A percentile compares a stretch with the other conserved stretches of the same genome.
These are phyloP conservation scores for Verticillium klebahnii DNA, from an alignment of 2,329 filamentous ascomycete genomes.

Conservation along the genomic window DNA sequence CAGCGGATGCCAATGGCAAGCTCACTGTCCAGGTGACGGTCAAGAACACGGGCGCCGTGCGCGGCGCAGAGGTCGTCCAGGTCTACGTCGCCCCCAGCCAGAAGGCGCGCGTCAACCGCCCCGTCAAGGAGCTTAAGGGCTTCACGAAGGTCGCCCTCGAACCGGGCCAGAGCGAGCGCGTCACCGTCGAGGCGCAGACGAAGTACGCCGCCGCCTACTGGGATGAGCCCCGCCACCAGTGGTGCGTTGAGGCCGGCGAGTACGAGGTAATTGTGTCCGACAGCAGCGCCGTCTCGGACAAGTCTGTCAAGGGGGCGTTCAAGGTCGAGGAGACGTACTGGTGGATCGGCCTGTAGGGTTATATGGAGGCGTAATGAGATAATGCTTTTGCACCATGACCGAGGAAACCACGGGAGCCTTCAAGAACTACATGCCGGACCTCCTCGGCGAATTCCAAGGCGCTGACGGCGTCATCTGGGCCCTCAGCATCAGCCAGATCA, in stretches of 20 bases:
- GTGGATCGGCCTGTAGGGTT: conserved; percentile 57
- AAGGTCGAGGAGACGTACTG: conserved; percentile 58
- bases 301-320: conserved; percentile 48
- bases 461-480: too few relatives aligned
- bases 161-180: conserved; percentile 52
- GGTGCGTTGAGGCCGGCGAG: conserved; percentile 60
- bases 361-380: too few relatives aligned
- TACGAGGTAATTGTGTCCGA: conserved; percentile 60
- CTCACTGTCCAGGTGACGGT: conserved; percentile 46
- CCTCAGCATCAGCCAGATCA: too few relatives aligned
- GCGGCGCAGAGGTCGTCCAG: conserved; percentile 53
- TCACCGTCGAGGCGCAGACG: conserved; percentile 51
- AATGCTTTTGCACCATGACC: too few relatives aligned
- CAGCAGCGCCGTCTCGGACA: conserved; percentile 46
- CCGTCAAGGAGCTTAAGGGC: conserved; percentile 60
- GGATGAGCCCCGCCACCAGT: conserved; percentile 62
- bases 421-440: too few relatives aligned
- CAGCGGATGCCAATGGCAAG: conserved; percentile 55
- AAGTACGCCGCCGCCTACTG: conserved; percentile 67
- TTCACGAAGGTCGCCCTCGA: conserved; percentile 60
- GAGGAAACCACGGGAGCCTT: too few relatives aligned
- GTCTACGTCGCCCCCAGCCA: conserved; percentile 50
- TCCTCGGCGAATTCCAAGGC: too few relatives aligned
- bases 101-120: conserved; percentile 47
- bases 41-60: conserved; percentile 53